Evolutionary conservation across 2,329 filamentous ascomycete genomes (phyloP).

Genomic region (Xylariomycetidae sp.): DNA sequence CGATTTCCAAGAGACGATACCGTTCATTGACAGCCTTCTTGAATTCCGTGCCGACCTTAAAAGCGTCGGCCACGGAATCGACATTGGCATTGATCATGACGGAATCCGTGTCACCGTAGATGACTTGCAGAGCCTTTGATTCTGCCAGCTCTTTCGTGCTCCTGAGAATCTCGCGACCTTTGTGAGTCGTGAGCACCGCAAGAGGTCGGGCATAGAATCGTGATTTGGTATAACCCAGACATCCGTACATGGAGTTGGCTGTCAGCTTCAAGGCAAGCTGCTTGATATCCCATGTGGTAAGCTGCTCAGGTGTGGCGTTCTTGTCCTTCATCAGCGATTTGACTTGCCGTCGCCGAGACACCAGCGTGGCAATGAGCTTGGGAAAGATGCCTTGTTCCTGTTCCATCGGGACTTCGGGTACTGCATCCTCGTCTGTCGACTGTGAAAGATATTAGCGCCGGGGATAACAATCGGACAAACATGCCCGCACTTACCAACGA

Average conservation of each 20-base stretch:
- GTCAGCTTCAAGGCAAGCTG: conserved; percentile 95
- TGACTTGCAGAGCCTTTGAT: conserved; percentile 84
- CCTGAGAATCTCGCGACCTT: conserved; percentile 93
- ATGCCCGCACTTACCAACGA: conserved; percentile 54
- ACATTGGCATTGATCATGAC: conserved; percentile 99
- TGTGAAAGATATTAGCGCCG: conserved; percentile 33
- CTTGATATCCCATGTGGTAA: conserved; percentile 96
- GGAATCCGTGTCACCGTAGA: conserved; percentile 98
- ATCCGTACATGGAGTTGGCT: conserved; percentile 99
- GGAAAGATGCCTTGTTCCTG: conserved; percentile 83
- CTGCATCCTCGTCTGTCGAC: conserved; percentile 76
- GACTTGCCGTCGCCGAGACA: conserved; percentile 82
- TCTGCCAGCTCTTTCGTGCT: conserved; percentile 96
- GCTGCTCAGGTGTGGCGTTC: conserved; percentile 75
- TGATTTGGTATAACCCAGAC: conserved; percentile 92
- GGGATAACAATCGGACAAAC: not conserved
- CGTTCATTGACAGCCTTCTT: conserved; percentile 91
- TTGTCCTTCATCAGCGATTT: conserved; percentile 98
- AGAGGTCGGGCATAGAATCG: conserved; percentile 95
- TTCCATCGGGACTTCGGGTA: conserved; percentile 78
- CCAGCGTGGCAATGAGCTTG: conserved; percentile 84
- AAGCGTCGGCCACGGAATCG: conserved; percentile 82
- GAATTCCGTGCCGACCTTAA: conserved; percentile 91
- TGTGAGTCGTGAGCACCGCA: conserved; percentile 93
- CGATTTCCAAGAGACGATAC: conserved; percentile 90